Conservation (phyloP, 208 protist species). For the Trypanosoma caninum region DNA sequence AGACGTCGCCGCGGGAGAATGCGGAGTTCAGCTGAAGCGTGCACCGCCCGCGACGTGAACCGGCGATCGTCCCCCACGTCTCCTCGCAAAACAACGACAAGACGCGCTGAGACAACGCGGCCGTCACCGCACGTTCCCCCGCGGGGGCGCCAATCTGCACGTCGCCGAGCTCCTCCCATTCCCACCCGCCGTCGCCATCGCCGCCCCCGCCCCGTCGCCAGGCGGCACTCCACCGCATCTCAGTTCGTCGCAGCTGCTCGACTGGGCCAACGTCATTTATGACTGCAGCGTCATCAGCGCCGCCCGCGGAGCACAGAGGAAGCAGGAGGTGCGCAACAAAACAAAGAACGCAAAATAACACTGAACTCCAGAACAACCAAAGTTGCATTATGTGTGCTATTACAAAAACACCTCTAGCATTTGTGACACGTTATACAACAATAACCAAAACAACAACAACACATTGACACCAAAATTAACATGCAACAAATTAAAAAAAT, state of each 20-base stretch:
- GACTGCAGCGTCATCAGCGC: background rate
- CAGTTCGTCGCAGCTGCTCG: background rate
- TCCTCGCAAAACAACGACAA: slow-evolving; percentile 22
- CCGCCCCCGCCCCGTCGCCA: background rate
- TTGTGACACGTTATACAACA: too few relatives aligned
- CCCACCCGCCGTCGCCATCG: background rate
- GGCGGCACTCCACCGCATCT: slow-evolving; percentile 6
- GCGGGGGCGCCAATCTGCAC: background rate
- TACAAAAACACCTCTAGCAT: too few relatives aligned
- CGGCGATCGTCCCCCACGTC: slow-evolving; percentile 1
- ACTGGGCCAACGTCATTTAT: background rate
- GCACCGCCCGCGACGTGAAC: slow-evolving; percentile 10
- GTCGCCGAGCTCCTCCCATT: slow-evolving; percentile 6
- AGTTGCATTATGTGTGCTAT: too few relatives aligned
- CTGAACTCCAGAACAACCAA: too few relatives aligned
- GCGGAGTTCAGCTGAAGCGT: slow-evolving; percentile 8
- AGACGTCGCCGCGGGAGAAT: background rate
- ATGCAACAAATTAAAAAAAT: too few relatives aligned
- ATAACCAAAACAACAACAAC: too few relatives aligned
- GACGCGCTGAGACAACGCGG: background rate
- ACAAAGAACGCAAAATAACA: background rate
- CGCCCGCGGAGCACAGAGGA: background rate
- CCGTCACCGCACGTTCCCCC: slow-evolving; percentile 8
- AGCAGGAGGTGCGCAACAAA: background rate
- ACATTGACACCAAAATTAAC: too few relatives aligned